Conservation (phyloP, 768 basidiomycete species). For the Agaricus blazei region DNA sequence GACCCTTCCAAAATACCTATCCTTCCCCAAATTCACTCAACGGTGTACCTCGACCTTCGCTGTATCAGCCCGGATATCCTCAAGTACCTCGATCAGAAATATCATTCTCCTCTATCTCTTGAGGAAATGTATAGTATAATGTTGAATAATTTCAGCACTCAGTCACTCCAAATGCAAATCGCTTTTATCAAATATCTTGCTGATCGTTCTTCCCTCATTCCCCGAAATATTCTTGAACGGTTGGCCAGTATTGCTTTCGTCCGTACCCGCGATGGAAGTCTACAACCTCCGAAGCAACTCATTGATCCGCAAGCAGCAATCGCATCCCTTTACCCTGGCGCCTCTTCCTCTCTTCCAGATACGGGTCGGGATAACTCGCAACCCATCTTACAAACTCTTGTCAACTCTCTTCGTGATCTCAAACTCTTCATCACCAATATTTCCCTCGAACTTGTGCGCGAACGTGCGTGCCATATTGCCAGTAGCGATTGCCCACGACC, state of each 20-base stretch:
- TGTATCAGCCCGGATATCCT: constrained; percentile 1
- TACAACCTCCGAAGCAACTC: constrained; percentile 18
- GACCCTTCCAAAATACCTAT: background rate
- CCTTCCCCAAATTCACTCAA: background rate
- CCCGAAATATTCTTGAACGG: constrained; percentile 18
- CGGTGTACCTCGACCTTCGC: background rate
- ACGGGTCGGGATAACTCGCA: background rate
- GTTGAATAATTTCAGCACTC: constrained; percentile 3
- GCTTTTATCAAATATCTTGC: constrained; percentile 13
- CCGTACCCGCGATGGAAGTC: constrained; percentile 14
- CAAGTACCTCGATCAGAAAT: constrained; percentile 16
- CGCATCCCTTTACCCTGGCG: constrained; percentile 20
- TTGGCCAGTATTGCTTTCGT: constrained; percentile 26
- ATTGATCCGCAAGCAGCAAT: constrained; percentile 28
- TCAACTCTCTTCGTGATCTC: constrained; percentile 17
- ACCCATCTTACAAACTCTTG: constrained; percentile 9
- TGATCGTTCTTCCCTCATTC: constrained; percentile 17
- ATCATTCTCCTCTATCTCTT: constrained; percentile 11
- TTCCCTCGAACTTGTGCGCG: constrained; percentile 25
- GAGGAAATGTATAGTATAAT: constrained; percentile 1
- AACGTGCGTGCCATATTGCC: constrained; percentile 30
- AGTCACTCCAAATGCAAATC: constrained; percentile 6
- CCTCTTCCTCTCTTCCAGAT: constrained; percentile 13
- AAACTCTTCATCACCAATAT: constrained; percentile 24
- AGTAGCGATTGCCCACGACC: background rate